phyloP scores from a whole-genome alignment of 192 early-diverging fungal species.

The Coemansia sp. region DNA sequence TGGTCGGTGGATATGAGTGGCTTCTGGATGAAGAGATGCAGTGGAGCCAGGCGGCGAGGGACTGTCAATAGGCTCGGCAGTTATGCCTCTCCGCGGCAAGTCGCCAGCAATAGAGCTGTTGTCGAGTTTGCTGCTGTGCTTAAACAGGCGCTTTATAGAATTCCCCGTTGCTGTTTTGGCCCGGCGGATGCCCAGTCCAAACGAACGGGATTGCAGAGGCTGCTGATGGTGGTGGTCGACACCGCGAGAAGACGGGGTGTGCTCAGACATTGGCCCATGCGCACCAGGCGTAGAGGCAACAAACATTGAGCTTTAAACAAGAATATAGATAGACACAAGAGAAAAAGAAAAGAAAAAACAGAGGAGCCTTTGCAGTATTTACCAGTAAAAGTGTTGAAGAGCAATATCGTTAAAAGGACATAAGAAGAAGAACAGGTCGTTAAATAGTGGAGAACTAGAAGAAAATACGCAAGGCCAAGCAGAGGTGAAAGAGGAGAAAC shows the following conservation, averaged over 20 bases:
- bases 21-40: constrained; percentile 5
- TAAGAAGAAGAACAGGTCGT: not conserved
- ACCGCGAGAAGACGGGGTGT: not conserved
- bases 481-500: not conserved
- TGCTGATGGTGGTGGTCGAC: not conserved
- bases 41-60: constrained; percentile 10
- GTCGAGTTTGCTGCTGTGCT: constrained; percentile 14
- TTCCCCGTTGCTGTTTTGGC: constrained; percentile 32
- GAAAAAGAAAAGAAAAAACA: not conserved
- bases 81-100: not conserved
- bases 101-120: not conserved
- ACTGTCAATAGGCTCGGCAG: constrained; percentile 12
- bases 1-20: not conserved
- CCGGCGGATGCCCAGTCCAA: constrained; percentile 22
- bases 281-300: constrained; percentile 10
- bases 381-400: constrained; percentile 1
- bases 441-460: constrained; percentile 2
- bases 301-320: constrained; percentile 6
- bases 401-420: constrained; percentile 2
- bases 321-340: not conserved
- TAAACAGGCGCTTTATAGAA: constrained; percentile 39
- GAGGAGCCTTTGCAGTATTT: not conserved
- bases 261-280: constrained; percentile 5
- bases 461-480: not conserved
- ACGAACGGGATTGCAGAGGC: not conserved